Conservation (phyloP, 2,329 filamentous ascomycete species). For the Diaporthe aspalathi region DNA sequence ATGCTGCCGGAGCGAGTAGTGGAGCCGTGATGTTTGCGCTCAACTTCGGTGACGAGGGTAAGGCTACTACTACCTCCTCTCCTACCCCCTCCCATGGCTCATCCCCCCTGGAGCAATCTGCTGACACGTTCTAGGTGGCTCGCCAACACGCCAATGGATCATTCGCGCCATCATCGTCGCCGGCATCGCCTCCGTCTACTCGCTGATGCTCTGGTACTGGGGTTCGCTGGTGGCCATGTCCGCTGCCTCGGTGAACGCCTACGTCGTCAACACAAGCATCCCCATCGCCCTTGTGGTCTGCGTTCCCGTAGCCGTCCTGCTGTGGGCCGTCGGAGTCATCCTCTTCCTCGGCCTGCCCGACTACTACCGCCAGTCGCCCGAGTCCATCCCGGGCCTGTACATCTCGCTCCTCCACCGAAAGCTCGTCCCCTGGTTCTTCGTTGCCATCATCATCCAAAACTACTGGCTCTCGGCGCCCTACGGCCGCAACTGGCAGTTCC, state of each 20-base stretch:
- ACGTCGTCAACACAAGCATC: constrained; percentile 49
- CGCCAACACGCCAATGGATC: constrained; percentile 74
- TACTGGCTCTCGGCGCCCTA: constrained; percentile 75
- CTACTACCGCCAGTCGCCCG: constrained; percentile 74
- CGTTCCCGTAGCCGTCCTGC: constrained; percentile 66
- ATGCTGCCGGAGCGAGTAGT: constrained; percentile 71
- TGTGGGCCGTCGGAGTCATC: constrained; percentile 67
- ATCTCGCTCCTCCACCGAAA: constrained; percentile 70
- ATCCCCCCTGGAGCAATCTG: constrained; percentile 48
- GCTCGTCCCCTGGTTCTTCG: constrained; percentile 76
- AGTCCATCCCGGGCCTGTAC: constrained; percentile 74
- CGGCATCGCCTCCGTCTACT: constrained; percentile 74
- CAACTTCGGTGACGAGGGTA: constrained; percentile 71
- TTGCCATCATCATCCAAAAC: constrained; percentile 73
- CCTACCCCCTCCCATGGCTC: constrained; percentile 70
- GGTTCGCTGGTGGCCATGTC: constrained; percentile 64
- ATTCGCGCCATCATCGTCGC: constrained; percentile 75
- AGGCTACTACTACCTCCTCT: constrained; percentile 54
- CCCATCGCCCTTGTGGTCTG: constrained; percentile 59
- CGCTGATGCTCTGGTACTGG: constrained; percentile 76
- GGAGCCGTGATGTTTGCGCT: constrained; percentile 75
- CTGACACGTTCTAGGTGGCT: constrained; percentile 56
- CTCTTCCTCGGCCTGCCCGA: constrained; percentile 72
- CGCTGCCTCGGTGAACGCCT: constrained; percentile 54
- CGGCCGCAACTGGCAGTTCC: constrained; percentile 74